Conservation (phyloP, 805 yeast genomes). For the Tanozyma kutaoensis region DNA sequence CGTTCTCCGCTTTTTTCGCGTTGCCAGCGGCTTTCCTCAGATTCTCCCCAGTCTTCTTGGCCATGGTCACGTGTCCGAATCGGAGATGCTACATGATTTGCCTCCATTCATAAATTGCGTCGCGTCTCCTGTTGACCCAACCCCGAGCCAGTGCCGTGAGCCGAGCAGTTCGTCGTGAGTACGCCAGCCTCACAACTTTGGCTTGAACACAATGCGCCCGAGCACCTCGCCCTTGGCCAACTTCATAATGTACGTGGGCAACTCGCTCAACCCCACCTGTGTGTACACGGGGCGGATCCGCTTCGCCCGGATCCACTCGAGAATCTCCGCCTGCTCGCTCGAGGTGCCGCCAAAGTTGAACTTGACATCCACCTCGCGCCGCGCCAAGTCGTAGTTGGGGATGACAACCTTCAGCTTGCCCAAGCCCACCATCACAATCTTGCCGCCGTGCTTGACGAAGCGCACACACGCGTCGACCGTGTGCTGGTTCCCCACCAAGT, state of each 20-base stretch:
- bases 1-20: slow-evolving; percentile 54
- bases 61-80: too few relatives aligned
- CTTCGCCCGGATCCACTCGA: too few relatives aligned
- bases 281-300: slow-evolving; percentile 24
- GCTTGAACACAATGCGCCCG: slow-evolving; percentile 28
- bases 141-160: too few relatives aligned
- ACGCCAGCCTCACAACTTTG: slow-evolving; percentile 2
- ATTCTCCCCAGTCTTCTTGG: slow-evolving; percentile 36
- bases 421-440: slow-evolving; percentile 29
- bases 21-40: slow-evolving; percentile 49
- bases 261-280: slow-evolving; percentile 15
- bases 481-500: slow-evolving; percentile 22
- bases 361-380: slow-evolving; percentile 25
- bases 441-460: slow-evolving; percentile 18
- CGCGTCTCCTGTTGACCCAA: too few relatives aligned
- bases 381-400: slow-evolving; percentile 21
- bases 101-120: too few relatives aligned
- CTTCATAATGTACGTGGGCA: slow-evolving; percentile 21
- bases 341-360: slow-evolving; percentile 33
- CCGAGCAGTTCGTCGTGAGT: background rate
- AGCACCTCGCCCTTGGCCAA: slow-evolving; percentile 23
- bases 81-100: too few relatives aligned
- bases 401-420: slow-evolving; percentile 18
- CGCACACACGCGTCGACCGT: slow-evolving; percentile 12
- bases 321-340: slow-evolving; percentile 27